Evolutionary conservation across 805 yeast species (phyloP).

Genomic region (Barnettozyma populi): DNA sequence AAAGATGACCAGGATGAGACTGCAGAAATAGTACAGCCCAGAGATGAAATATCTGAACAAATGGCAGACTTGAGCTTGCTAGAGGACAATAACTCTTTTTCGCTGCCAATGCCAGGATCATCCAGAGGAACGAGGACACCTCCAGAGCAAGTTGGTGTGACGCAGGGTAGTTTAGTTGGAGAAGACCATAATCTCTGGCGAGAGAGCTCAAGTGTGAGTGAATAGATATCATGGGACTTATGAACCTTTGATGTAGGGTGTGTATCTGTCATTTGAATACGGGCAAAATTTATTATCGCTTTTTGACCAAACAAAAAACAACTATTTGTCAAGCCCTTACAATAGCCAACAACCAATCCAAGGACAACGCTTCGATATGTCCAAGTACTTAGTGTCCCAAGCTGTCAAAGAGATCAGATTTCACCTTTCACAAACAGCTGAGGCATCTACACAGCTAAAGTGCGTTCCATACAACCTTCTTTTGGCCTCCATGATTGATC

Average conservation of each 20-base stretch:
- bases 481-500: background rate
- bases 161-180: background rate
- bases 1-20: background rate
- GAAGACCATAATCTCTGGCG: conserved; percentile 3
- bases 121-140: conserved; percentile 9
- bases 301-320: background rate
- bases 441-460: conserved; percentile 60
- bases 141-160: conserved; percentile 6
- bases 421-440: conserved; percentile 77
- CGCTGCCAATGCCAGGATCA: conserved; percentile 38
- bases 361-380: conserved; percentile 8
- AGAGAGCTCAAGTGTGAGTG: background rate
- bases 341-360: background rate
- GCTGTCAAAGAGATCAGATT: conserved; percentile 76
- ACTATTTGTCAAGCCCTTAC: background rate
- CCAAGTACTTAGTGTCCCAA: conserved; percentile 33
- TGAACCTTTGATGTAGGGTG: background rate
- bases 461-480: conserved; percentile 20
- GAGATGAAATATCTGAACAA: background rate
- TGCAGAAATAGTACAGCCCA: background rate
- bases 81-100: conserved; percentile 44
- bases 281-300: background rate
- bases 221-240: background rate
- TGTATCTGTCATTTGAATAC: background rate
- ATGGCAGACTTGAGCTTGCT: background rate